These are phyloP conservation scores for Cornus kousa DNA, from an alignment of 148 eudicot species.

Conservation along the genomic window DNA sequence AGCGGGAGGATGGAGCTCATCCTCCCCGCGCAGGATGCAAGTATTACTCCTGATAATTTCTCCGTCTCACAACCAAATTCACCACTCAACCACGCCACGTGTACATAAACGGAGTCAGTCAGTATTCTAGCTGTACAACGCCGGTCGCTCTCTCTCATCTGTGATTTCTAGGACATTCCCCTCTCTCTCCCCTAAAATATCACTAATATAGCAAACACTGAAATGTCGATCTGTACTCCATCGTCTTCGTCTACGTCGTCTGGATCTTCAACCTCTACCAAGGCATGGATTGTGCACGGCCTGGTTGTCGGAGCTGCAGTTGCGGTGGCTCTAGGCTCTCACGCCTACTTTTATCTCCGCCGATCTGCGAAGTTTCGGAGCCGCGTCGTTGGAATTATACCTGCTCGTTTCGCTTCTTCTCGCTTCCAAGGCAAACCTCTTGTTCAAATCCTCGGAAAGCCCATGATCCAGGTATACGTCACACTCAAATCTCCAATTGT, in stretches of 20 bases:
- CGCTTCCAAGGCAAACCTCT: slow-evolving; percentile 91
- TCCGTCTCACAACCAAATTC: too few relatives aligned
- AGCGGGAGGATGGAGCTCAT: too few relatives aligned
- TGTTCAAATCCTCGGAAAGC: slow-evolving; percentile 85
- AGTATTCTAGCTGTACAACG: too few relatives aligned
- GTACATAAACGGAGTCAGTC: too few relatives aligned
- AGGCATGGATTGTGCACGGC: slow-evolving; percentile 59
- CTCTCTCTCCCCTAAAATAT: neutral
- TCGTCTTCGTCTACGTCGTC: slow-evolving; percentile 40
- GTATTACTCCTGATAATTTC: too few relatives aligned
- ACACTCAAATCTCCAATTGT: neutral
- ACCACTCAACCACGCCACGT: too few relatives aligned
- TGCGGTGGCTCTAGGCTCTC: slow-evolving; percentile 59
- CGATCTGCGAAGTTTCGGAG: slow-evolving; percentile 60
- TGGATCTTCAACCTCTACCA: slow-evolving; percentile 30
- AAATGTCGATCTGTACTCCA: slow-evolving; percentile 36
- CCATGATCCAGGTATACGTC: slow-evolving; percentile 79
- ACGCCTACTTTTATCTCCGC: slow-evolving; percentile 36
- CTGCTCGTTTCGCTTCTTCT: slow-evolving; percentile 84
- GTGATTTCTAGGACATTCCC: neutral
- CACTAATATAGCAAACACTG: neutral
- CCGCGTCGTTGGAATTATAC: slow-evolving; percentile 82
- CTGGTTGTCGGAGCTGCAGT: slow-evolving; percentile 51
- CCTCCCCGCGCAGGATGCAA: too few relatives aligned
- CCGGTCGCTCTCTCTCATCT: neutral